Conservation (phyloP, 768 basidiomycete species). For the Imleria badia region DNA sequence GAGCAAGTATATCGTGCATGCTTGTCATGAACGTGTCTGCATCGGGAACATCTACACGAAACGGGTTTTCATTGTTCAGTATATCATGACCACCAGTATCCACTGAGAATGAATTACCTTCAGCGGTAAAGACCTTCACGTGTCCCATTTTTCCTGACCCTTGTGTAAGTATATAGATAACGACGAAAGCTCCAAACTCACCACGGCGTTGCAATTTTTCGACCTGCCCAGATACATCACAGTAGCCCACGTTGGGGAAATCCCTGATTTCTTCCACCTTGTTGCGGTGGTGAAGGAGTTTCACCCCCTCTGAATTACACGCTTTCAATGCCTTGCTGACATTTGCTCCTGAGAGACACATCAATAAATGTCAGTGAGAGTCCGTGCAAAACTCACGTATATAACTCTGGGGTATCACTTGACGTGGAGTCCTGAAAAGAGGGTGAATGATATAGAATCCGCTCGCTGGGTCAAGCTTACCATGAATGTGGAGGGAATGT, state of each 20-base stretch:
- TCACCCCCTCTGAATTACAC: neutral
- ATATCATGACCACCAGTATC: neutral
- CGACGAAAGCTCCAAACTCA: neutral
- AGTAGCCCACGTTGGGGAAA: neutral
- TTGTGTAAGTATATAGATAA: neutral
- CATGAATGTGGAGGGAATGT: neutral
- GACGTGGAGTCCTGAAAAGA: neutral
- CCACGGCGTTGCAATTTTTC: neutral
- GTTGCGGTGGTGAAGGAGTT: neutral
- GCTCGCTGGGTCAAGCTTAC: neutral
- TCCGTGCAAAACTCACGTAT: neutral
- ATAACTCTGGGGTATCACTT: neutral
- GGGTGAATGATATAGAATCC: neutral
- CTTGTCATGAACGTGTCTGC: constrained; percentile 43
- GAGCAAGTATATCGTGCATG: constrained; percentile 52
- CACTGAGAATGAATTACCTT: neutral
- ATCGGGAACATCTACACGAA: neutral
- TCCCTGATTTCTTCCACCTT: neutral
- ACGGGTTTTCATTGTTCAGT: neutral
- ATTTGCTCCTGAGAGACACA: neutral
- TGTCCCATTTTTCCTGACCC: neutral
- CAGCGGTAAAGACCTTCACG: neutral
- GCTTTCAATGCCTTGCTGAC: neutral
- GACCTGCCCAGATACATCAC: neutral
- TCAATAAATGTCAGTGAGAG: neutral